Evolutionary conservation across 1,139 yeast species (phyloP), one percentile per base, ranked within the genome.

Genomic region (Blastobotrys aristatus): DNA sequence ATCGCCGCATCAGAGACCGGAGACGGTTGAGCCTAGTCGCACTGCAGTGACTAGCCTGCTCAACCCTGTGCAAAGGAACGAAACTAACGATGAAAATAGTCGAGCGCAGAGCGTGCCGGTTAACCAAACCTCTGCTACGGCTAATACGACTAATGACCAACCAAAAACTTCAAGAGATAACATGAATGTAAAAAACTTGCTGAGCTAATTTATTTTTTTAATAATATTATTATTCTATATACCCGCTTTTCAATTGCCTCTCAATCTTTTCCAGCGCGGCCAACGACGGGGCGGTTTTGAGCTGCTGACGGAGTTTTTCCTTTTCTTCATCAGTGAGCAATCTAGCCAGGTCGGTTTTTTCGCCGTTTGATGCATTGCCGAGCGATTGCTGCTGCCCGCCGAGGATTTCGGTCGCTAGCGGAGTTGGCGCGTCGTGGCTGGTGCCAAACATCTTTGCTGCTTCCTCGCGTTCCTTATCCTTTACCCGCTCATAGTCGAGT

Each of bases 211-310:
- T 18, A 17, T 5, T 17, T 8, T 16, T 33, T n/a, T n/a, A n/a
- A 30, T 8, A 31, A 5, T 31, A 6, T 31, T 17, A n/a, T 13
- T 33, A 13, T n/a, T 13, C 17, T 20, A 36, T n/a, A 29, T 37
- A 44, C 2, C 76, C 77, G 39, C 63, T 67, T 46, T 69, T 65
- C 47, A 78, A 63, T 1, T 75, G 70, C 30, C 69, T 68, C 62
- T 87, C 95, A 26, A 89, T 76, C 45, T 79, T 68, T 53, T 83
- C 87, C 13, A 89, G 83, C 55, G 89, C 96, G 13, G 76, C 84
- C 51, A 89, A 63, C 46, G 82, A 80, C 3, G 79, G 73, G 0
- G 96, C 95, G 31, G 66, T 68, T 47, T 74, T 74, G 48, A 89
- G 68, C 50, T 79, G 75, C 42, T 69, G 63, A 54, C 81, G 72